Evolutionary conservation across 225 moss, liverwort and hornwort species (phyloP), one percentile per base, ranked within the genome.

Genomic region (Polytrichum commune): DNA sequence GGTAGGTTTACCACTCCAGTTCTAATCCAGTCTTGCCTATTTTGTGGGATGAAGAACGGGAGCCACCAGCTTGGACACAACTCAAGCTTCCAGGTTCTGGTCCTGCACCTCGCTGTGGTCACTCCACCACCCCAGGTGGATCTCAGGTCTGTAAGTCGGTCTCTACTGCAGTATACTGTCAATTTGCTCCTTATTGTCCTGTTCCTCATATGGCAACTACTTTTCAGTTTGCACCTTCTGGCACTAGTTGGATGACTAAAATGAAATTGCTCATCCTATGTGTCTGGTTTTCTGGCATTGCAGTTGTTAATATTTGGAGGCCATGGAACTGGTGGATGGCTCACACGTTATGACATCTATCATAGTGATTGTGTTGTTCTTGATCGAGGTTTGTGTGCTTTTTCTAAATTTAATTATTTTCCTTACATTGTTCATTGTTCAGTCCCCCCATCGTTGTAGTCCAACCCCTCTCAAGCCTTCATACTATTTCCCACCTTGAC

Each of bases 231-330:
- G 16, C 46, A 46, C 13, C 46, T 46, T 46, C 46, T 58, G 22
- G 20, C 35, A 61, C 56, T 32, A 24, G 71, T n/a, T 72, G 71
- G 27, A 63, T 23, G 62, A 18, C 62, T 60, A 60, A 20, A n/a
- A 60, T 20, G 22, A 60, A 46, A 46, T 38, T 23, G 3, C 23
- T 58, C n/a, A 58, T 20, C 58, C 24, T 60, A 60, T 5, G 16
- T 28, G 13, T 28, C 62, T 28, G 27, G 24, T 63, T 28, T 63
- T 4, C 27, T 27, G 62, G 64, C 54, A 7, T 80, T 69, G 66
- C 93, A 98, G 98, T 76, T 98, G 54, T 81, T 93, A 66, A 87
- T 98, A 64, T 98, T 95, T 82, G 98, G 95, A 53, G 98, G 98
- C 77, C 98, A 98, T 77, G 91, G 95, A 77, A 93, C 91, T 29